These are phyloP conservation scores for Candida sanyiensis DNA, from an alignment of 805 yeast species.

Conservation along the genomic window DNA sequence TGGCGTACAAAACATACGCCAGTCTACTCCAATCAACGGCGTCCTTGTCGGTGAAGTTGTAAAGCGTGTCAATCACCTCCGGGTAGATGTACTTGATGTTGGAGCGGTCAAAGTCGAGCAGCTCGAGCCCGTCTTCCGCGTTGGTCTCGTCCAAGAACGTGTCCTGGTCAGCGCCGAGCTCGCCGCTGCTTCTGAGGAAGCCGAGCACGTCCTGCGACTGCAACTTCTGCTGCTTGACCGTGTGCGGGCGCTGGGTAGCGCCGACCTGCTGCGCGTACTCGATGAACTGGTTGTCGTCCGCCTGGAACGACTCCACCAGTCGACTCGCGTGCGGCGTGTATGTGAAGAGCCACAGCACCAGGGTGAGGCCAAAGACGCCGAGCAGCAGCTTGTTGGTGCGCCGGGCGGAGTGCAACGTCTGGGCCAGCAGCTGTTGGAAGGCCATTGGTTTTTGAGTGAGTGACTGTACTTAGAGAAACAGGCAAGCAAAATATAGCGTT, in stretches of 20 bases:
- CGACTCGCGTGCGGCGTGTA: neutral
- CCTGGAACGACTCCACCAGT: slow-evolving; percentile 1
- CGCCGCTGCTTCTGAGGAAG: neutral
- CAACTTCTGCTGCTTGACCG: neutral
- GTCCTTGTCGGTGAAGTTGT: slow-evolving; percentile 15
- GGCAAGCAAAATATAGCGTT: no score
- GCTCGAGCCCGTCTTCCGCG: slow-evolving; percentile 3
- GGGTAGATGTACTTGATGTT: slow-evolving; percentile 22
- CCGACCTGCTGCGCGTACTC: neutral
- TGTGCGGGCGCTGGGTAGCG: neutral
- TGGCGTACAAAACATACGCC: slow-evolving; percentile 61
- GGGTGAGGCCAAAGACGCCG: neutral
- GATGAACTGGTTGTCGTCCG: neutral
- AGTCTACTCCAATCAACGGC: slow-evolving; percentile 36
- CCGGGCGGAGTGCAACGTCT: neutral
- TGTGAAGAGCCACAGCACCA: slow-evolving; percentile 1
- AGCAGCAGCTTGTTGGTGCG: neutral
- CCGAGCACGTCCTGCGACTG: neutral
- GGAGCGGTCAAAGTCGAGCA: slow-evolving; percentile 21
- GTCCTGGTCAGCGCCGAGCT: neutral
- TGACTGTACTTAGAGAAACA: no score
- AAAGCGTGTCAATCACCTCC: slow-evolving; percentile 20
- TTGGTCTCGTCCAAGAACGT: neutral
- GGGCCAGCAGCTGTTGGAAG: neutral
- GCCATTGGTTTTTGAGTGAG: no score